Evolutionary conservation across 345 rosid genomes (phyloP), one percentile per base, ranked within the genome.

Genomic region (Murraya koenigii): DNA sequence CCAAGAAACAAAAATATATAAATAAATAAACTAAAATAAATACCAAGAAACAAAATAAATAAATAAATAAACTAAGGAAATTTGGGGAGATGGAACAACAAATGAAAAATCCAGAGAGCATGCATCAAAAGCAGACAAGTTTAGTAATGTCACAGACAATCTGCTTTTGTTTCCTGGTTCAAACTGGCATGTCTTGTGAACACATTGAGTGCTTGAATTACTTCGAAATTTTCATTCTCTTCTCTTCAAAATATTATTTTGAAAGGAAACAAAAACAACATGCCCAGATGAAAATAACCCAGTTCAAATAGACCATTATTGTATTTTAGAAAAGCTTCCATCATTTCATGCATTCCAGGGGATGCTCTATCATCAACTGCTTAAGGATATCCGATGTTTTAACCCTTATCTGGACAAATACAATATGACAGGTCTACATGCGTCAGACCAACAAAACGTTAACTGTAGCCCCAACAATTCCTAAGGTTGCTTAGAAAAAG

Each of bases 61-160:
- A 44, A 44, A 3, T 44, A 52, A 52, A 38, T n/a, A n/a, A 17
- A 52, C 49, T 32, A 20, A 25, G 39, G 32, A 75, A 25, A 76
- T 19, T 22, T 19, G 8, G 44, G 72, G 17, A n/a, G 35, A 60
- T 26, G 8, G 14, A 67, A 25, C 4, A 67, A 44, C 36, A 36
- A 75, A 59, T 30, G n/a, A 6, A 71, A 44, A 69, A 75, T 56
- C 60, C 69, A 25, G 38, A 77, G 23, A 75, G 28, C 15, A 74
- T 15, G 36, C 22, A 7, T 75, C 35, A 73, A 17, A 65, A 2
- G 30, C 19, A 14, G n/a, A 75, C 36, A 28, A 22, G 6, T 60
- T 26, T 39, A 26, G 41, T 59, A 9, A 25, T 25, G 38, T 38
- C 8, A 55, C 36, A 26, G 38, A 55, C 25, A 56, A 13, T 33